These are phyloP conservation scores for Mycena latifolia DNA, from an alignment of 768 basidiomycete species.

Conservation along the genomic window DNA sequence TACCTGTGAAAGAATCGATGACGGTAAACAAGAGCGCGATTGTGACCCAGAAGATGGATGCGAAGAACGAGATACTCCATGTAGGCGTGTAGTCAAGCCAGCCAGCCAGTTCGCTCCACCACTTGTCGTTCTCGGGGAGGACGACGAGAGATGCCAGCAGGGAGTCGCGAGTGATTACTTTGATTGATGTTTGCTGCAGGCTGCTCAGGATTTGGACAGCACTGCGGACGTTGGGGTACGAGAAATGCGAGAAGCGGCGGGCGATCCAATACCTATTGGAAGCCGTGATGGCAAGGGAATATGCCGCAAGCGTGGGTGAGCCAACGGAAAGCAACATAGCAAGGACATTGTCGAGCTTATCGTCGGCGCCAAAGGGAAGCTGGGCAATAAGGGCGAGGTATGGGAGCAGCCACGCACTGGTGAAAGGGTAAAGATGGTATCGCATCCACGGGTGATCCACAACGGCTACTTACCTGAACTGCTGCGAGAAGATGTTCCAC, in stretches of 20 bases:
- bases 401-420: slow-evolving; percentile 54
- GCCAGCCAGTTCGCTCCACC: slow-evolving; percentile 49
- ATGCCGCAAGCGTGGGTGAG: slow-evolving; percentile 55
- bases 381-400: slow-evolving; percentile 57
- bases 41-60: slow-evolving; percentile 55
- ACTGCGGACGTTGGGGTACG: slow-evolving; percentile 41
- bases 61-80: slow-evolving; percentile 54
- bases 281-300: slow-evolving; percentile 48
- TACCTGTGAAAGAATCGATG: slow-evolving; percentile 42
- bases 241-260: slow-evolving; percentile 38
- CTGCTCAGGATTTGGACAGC: slow-evolving; percentile 47
- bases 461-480: no score
- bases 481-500: slow-evolving; percentile 45
- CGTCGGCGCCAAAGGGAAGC: slow-evolving; percentile 54
- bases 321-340: slow-evolving; percentile 54
- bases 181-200: slow-evolving; percentile 56
- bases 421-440: not conserved
- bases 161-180: slow-evolving; percentile 38
- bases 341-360: slow-evolving; percentile 49
- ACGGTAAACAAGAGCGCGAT: slow-evolving; percentile 54
- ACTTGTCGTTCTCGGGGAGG: slow-evolving; percentile 51
- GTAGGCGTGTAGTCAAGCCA: slow-evolving; percentile 51
- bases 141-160: slow-evolving; percentile 52
- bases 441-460: no score
- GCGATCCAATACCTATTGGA: slow-evolving; percentile 47